Evolutionary conservation across 176 grass and related monocot species (phyloP), one percentile per base, ranked within the genome.

Genomic region (Aegilops longissima): DNA sequence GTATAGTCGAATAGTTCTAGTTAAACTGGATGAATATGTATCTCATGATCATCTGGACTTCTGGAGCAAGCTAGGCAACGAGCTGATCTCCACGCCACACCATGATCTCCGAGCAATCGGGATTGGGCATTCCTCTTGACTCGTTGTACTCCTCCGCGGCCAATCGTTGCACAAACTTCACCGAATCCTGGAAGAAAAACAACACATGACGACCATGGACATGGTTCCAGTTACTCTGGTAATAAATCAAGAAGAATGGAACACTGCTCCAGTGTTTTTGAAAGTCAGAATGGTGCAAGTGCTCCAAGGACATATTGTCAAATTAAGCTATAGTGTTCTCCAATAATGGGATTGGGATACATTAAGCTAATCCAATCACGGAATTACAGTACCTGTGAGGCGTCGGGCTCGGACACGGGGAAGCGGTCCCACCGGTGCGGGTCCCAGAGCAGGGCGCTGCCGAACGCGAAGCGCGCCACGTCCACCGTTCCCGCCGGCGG

Each of bases 401-500:
- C 87, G 69, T 96, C 94, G 8, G 91, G 94, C 73, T 91, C 78
- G 30, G 87, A 81, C 56, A 83, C 87, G 24, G 94, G 94, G 59
- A 87, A 87, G 18, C 85, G 87, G 64, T 92, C 89, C 91, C 91
- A 89, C 6, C 93, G 85, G 17, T 84, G 36, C 11, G 90, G 82
- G 73, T 77, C 47, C 73, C 73, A 77, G 47, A 77, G 73, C 47
- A 77, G 0, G 25, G 73, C 45, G 73, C 85, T 93, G 74, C 84
- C 85, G 86, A 96, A 93, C 27, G 91, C 94, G 42, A 93, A 96
- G 45, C 91, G 82, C 3, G 78, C 66, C 30, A 87, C 72, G 45
- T 79, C 73, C 23, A 90, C 44, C 0, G 12, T 73, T 3, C 9
- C 67, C 39, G 25, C 16, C 47, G 82, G 17, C 8, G 79, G 61